Conservation (phyloP, 306 rosid genomes). For the Rosa persica region DNA sequence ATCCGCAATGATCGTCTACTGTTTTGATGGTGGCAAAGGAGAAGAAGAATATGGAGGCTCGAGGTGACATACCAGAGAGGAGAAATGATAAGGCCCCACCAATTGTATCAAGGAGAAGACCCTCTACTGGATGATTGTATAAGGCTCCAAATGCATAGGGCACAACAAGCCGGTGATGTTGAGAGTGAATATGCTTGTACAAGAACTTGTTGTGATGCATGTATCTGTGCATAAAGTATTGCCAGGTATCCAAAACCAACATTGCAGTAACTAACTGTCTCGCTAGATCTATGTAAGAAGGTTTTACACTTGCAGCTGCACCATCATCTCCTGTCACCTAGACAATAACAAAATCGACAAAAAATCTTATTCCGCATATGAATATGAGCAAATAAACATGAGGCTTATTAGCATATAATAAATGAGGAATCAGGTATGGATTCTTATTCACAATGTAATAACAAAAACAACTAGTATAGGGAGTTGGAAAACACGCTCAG, state of each 20-base stretch:
- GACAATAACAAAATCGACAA: slow-evolving; percentile 14
- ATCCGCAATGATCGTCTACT: slow-evolving; percentile 92
- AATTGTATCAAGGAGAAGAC: slow-evolving; percentile 87
- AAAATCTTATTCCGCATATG: neutral
- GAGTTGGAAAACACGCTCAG: slow-evolving; percentile 3
- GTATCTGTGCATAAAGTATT: slow-evolving; percentile 93
- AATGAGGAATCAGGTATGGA: neutral
- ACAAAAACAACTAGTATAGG: neutral
- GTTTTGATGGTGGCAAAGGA: slow-evolving; percentile 94
- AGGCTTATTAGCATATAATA: neutral
- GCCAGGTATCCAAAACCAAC: slow-evolving; percentile 96
- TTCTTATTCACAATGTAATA: neutral
- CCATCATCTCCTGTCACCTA: slow-evolving; percentile 73
- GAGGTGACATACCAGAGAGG: slow-evolving; percentile 84
- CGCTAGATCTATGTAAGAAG: slow-evolving; percentile 49
- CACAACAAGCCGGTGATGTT: slow-evolving; percentile 83
- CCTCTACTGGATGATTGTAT: slow-evolving; percentile 95
- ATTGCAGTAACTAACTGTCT: slow-evolving; percentile 79
- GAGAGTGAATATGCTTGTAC: slow-evolving; percentile 92
- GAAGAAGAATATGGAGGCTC: slow-evolving; percentile 90
- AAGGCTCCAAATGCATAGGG: slow-evolving; percentile 94
- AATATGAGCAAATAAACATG: neutral
- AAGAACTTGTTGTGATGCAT: slow-evolving; percentile 96
- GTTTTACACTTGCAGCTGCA: slow-evolving; percentile 25
- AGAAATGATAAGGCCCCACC: slow-evolving; percentile 95